These are phyloP conservation scores for Phytopythium sindhum DNA, from an alignment of 352 stramenopile species.

Conservation along the genomic window DNA sequence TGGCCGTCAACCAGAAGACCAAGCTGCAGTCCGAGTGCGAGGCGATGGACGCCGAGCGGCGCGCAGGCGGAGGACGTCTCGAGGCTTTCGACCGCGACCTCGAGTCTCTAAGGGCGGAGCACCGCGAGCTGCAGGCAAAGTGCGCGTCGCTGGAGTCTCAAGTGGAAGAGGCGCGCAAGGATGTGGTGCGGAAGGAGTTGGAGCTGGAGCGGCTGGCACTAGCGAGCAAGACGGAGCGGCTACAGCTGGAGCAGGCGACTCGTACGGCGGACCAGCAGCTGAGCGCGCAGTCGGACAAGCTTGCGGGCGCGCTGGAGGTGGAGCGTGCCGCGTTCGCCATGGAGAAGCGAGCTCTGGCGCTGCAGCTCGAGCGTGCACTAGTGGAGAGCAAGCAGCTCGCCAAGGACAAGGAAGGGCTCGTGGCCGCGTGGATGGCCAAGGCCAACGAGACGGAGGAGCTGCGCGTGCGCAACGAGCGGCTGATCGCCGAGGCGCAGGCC, in stretches of 20 bases:
- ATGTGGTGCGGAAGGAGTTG: conserved; percentile 39
- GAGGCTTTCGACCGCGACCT: conserved; percentile 12
- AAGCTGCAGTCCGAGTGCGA: conserved; percentile 35
- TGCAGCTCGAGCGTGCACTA: conserved; percentile 21
- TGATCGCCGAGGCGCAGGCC: conserved; percentile 37
- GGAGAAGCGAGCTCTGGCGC: conserved; percentile 19
- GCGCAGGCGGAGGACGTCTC: conserved; percentile 14
- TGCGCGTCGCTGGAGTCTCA: conserved; percentile 16
- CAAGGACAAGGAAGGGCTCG: conserved; percentile 27
- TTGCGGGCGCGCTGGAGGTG: conserved; percentile 13
- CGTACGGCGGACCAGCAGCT: conserved; percentile 25
- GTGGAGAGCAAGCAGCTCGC: conserved; percentile 15
- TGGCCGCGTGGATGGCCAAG: conserved; percentile 27
- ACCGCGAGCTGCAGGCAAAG: conserved; percentile 15
- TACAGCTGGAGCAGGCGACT: conserved; percentile 35
- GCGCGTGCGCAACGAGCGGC: conserved; percentile 32
- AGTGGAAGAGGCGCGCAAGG: conserved; percentile 33
- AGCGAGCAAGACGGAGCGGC: conserved; percentile 20
- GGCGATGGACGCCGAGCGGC: conserved; percentile 15
- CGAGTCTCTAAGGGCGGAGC: conserved; percentile 15
- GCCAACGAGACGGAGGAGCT: conserved; percentile 45
- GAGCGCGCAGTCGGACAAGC: conserved; percentile 6
- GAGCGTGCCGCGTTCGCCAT: conserved; percentile 11
- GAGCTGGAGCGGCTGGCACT: conserved; percentile 45
- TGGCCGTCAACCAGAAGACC: conserved; percentile 67